Percentiles rank a stretch among this genome's conserved stretches.
Conservation (phyloP, 225 moss, liverwort and hornwort species). For the Sphagnum contortum region DNA sequence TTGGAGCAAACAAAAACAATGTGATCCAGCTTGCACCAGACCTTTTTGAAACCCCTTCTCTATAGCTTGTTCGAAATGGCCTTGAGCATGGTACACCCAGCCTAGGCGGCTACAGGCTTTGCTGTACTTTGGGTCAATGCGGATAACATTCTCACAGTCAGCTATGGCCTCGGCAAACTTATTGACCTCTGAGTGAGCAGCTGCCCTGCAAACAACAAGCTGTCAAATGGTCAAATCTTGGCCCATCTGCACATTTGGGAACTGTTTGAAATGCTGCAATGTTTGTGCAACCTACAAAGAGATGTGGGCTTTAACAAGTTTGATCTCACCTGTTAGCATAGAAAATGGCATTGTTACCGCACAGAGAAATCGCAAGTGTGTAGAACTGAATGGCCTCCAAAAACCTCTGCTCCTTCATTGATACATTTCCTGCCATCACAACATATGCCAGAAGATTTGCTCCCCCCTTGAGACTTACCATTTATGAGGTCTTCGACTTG, state of each 20-base stretch:
- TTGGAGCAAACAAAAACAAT: neutral
- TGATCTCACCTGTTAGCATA: slow-evolving; percentile 35
- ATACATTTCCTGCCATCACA: slow-evolving; percentile 25
- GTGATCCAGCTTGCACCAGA: neutral
- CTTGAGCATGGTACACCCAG: slow-evolving; percentile 44
- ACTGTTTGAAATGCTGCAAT: neutral
- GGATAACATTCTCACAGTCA: slow-evolving; percentile 52
- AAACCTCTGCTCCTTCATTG: slow-evolving; percentile 32
- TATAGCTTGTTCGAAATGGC: slow-evolving; percentile 40
- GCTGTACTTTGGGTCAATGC: slow-evolving; percentile 40
- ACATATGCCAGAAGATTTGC: too few relatives aligned
- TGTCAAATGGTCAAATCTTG: neutral
- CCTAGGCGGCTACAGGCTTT: slow-evolving; percentile 62
- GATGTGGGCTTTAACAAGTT: neutral
- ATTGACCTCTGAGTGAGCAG: slow-evolving; percentile 46
- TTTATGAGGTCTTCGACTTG: too few relatives aligned
- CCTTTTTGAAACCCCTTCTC: slow-evolving; percentile 51
- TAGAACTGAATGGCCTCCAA: slow-evolving; percentile 49
- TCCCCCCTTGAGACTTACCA: too few relatives aligned
- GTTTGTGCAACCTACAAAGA: too few relatives aligned
- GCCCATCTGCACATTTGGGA: neutral
- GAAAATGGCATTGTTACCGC: slow-evolving; percentile 42
- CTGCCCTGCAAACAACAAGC: slow-evolving; percentile 30
- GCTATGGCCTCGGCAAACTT: slow-evolving; percentile 50
- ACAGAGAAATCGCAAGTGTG: slow-evolving; percentile 46